These are phyloP conservation scores for Gossypium turneri DNA, from an alignment of 345 rosid genomes.

Conservation along the genomic window DNA sequence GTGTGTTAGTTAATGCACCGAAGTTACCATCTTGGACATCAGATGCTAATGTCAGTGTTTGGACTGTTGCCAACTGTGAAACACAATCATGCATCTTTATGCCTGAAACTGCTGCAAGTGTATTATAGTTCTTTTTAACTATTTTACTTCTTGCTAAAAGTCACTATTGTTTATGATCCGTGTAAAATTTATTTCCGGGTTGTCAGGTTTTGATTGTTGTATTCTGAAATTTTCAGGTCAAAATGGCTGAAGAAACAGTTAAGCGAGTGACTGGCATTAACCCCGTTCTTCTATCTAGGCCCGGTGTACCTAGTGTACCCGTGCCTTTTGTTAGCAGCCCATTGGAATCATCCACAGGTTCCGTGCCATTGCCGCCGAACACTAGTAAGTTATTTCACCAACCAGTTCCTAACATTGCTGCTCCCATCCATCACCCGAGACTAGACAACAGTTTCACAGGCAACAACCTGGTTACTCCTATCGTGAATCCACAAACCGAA, in stretches of 20 bases:
- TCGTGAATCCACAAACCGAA: constrained; percentile 16
- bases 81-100: not conserved
- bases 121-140: not conserved
- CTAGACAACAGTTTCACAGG: constrained; percentile 27
- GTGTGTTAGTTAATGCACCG: not conserved
- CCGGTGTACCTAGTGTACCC: constrained; percentile 36
- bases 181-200: constrained; percentile 9
- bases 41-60: not conserved
- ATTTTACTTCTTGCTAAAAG: not conserved
- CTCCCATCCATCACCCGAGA: constrained; percentile 33
- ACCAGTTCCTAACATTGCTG: constrained; percentile 25
- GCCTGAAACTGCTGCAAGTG: not conserved
- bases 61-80: constrained; percentile 2
- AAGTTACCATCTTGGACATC: too few relatives aligned
- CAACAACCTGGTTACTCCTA: constrained; percentile 23
- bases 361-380: constrained; percentile 31
- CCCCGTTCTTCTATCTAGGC: constrained; percentile 53
- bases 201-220: constrained; percentile 8
- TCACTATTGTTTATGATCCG: not conserved
- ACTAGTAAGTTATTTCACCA: constrained; percentile 40
- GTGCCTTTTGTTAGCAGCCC: constrained; percentile 38
- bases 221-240: constrained; percentile 53
- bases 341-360: constrained; percentile 24
- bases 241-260: constrained; percentile 98
- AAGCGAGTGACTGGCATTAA: constrained; percentile 79